A percentile compares a stretch with the other conserved stretches of the same genome.
Evolutionary conservation across 2,329 filamentous ascomycete species (phyloP).

Genomic region (Xylariaceae sp.): DNA sequence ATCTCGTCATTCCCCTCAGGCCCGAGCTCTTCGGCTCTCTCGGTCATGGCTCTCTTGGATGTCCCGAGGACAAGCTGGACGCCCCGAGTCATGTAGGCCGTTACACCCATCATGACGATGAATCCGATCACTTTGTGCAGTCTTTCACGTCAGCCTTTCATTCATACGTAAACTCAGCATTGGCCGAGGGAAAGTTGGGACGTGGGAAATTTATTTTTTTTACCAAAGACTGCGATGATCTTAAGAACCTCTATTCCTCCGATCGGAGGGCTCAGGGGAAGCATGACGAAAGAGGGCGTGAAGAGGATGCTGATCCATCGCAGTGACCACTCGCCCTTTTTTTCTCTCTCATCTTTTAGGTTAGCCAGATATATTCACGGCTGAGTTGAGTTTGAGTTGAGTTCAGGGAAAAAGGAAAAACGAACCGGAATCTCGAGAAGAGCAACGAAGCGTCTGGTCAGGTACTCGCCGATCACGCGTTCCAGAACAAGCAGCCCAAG

Average conservation of each 20-base stretch:
- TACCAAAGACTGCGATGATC: slow-evolving; percentile 55
- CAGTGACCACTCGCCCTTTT: slow-evolving; percentile 48
- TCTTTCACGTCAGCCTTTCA: too few species aligned
- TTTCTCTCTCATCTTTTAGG: background rate
- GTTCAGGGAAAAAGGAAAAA: background rate
- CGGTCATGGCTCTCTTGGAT: slow-evolving; percentile 39
- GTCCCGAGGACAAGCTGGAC: slow-evolving; percentile 47
- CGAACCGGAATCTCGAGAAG: slow-evolving; percentile 50
- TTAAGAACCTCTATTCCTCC: slow-evolving; percentile 50
- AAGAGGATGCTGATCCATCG: slow-evolving; percentile 56
- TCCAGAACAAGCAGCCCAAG: slow-evolving; percentile 44
- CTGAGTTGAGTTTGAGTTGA: background rate
- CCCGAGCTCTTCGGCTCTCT: slow-evolving; percentile 46
- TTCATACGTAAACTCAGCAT: too few species aligned
- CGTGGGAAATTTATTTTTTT: too few species aligned
- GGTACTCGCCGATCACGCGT: slow-evolving; percentile 41
- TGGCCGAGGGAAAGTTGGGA: too few species aligned
- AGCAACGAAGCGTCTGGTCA: slow-evolving; percentile 42
- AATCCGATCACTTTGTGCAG: slow-evolving; percentile 7
- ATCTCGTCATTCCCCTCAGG: slow-evolving; percentile 40
- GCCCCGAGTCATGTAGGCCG: slow-evolving; percentile 39
- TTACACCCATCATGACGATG: slow-evolving; percentile 5
- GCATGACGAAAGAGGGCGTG: slow-evolving; percentile 52
- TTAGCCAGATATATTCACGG: background rate
- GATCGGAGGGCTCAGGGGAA: slow-evolving; percentile 52